phyloP scores from a whole-genome alignment of 2,329 filamentous ascomycete genomes.

The Paradendryphiella salina region DNA sequence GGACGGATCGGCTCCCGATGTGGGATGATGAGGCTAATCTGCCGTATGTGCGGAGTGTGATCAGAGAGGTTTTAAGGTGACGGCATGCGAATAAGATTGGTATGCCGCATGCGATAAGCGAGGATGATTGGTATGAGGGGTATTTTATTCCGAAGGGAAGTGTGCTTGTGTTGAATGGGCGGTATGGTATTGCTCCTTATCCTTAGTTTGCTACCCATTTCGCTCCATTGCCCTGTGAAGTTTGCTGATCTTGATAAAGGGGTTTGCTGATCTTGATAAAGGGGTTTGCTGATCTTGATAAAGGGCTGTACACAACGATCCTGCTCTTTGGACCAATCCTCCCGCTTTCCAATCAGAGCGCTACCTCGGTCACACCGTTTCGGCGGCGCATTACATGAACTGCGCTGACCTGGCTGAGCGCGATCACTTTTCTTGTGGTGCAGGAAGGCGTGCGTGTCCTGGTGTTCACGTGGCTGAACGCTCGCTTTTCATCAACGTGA shows the following conservation, averaged over 20 bases:
- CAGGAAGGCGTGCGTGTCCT: slow-evolving; percentile 43
- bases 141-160: slow-evolving; percentile 47
- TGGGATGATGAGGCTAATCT: slow-evolving; percentile 38
- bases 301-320: slow-evolving; percentile 44
- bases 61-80: slow-evolving; percentile 41
- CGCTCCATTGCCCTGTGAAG: neutral
- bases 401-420: slow-evolving; percentile 35
- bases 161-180: slow-evolving; percentile 41
- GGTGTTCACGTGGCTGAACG: slow-evolving; percentile 46
- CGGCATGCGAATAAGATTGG: slow-evolving; percentile 39
- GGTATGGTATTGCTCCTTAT: slow-evolving; percentile 20
- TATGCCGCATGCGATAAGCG: slow-evolving; percentile 41
- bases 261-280: slow-evolving; percentile 10
- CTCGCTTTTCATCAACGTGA: slow-evolving; percentile 43
- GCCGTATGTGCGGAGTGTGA: slow-evolving; percentile 43
- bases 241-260: slow-evolving; percentile 14
- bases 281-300: slow-evolving; percentile 15
- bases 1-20: slow-evolving; percentile 33
- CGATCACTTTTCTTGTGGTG: slow-evolving; percentile 46
- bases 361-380: slow-evolving; percentile 30
- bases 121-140: slow-evolving; percentile 46
- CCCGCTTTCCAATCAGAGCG: slow-evolving; percentile 38
- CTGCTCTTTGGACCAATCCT: slow-evolving; percentile 30
- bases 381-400: slow-evolving; percentile 41
- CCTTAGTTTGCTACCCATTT: neutral